phyloP scores from a whole-genome alignment of 345 rosid species.

The Jatropha curcas region DNA sequence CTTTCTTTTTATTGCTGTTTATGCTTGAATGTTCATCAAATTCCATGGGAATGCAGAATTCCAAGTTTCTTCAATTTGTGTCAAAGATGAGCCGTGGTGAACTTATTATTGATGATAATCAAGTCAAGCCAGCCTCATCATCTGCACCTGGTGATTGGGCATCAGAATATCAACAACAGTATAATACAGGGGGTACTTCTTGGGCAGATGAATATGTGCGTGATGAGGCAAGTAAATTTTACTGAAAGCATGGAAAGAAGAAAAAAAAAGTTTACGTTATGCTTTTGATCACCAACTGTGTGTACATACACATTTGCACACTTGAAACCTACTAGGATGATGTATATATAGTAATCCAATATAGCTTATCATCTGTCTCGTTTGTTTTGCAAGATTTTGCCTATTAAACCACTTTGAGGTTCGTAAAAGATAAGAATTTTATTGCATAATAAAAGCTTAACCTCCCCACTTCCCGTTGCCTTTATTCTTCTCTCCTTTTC shows the following conservation, averaged over 20 bases:
- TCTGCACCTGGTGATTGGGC: constrained; percentile 79
- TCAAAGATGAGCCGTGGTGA: constrained; percentile 99
- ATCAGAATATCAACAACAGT: constrained; percentile 81
- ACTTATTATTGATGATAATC: constrained; percentile 92
- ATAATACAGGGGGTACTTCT: constrained; percentile 57
- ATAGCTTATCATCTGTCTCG: background rate
- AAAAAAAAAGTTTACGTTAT: background rate
- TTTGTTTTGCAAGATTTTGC: background rate
- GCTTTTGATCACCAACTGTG: background rate
- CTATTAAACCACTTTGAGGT: background rate
- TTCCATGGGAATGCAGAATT: constrained; percentile 65
- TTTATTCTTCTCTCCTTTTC: background rate
- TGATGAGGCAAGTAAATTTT: constrained; percentile 43
- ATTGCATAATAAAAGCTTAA: too few species aligned
- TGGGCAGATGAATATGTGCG: constrained; percentile 92
- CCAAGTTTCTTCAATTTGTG: constrained; percentile 95
- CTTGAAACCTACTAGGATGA: constrained; percentile 2
- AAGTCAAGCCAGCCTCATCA: constrained; percentile 62
- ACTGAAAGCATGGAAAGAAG: constrained; percentile 15
- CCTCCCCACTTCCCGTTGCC: background rate
- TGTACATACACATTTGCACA: background rate
- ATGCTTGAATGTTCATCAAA: background rate
- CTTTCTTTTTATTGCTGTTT: background rate
- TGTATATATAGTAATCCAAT: background rate
- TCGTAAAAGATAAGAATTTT: background rate